phyloP scores from a whole-genome alignment of 73 alveolate genomes.

The Strombidium stylifer region DNA sequence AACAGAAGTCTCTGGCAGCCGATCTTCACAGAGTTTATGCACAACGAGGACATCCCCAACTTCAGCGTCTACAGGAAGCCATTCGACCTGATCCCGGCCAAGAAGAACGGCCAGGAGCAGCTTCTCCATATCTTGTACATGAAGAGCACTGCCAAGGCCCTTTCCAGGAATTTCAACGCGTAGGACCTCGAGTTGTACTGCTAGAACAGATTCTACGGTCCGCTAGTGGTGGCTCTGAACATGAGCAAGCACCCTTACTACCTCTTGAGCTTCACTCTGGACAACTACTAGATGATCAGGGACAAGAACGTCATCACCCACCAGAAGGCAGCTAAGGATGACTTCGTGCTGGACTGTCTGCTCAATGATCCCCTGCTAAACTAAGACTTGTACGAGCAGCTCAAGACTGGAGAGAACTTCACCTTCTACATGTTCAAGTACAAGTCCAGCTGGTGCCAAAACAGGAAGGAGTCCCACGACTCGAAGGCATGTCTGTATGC shows the following conservation, averaged over 20 bases:
- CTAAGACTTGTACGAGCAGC: background rate
- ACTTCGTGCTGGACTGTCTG: conserved; percentile 37
- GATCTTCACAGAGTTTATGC: conserved; percentile 18
- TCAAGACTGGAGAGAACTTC: background rate
- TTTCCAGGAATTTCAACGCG: conserved; percentile 51
- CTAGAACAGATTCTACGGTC: conserved; percentile 59
- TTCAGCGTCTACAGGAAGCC: conserved; percentile 34
- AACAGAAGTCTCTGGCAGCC: conserved; percentile 18
- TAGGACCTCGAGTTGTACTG: conserved; percentile 42
- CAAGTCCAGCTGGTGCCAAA: conserved; percentile 61
- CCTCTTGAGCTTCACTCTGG: conserved; percentile 23
- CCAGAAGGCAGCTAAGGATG: conserved; percentile 38
- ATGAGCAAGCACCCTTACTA: conserved; percentile 30
- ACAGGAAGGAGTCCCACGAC: conserved; percentile 48
- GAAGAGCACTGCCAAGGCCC: conserved; percentile 46
- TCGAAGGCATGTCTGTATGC: conserved; percentile 56
- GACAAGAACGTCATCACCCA: conserved; percentile 15
- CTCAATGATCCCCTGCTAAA: conserved; percentile 4
- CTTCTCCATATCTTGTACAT: conserved; percentile 45
- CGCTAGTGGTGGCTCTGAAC: conserved; percentile 47
- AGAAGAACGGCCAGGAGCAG: conserved; percentile 30
- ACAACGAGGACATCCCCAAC: conserved; percentile 13
- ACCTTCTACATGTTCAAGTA: conserved; percentile 59
- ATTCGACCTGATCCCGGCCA: conserved; percentile 23
- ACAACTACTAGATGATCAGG: conserved; percentile 6